Base-by-base conservation (phyloP, 768 basidiomycete species). In the Xerocomus brunneocitrinus region DNA sequence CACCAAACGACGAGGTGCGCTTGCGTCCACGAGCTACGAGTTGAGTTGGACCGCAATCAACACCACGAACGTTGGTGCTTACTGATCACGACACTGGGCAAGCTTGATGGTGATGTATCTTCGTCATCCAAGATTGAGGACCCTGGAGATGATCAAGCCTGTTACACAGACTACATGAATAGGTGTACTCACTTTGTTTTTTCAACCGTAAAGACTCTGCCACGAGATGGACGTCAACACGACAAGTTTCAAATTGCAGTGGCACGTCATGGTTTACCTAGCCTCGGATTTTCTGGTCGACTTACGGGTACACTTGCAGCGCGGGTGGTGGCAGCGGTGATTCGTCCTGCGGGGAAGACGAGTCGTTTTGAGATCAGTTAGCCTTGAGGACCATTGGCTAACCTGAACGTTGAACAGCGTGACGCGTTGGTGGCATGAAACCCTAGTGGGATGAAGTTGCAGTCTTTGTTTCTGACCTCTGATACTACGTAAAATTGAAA, bases 1-100 rank as follows among this genome's bases (percentile, higher is more conserved):
- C 39, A 42, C 35, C 38, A 30, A 52, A 52, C 12, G 41, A 53
- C 8, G 41, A 42, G 27, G 27, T 49, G 25, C 59, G 64, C 32
- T 64, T 61, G 62, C 56, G 64, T 40, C 61, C 51, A 28, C 56
- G 54, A 27, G 54, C 56, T 63, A 50, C 43, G 34, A 43, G 40
- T 45, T 38, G 25, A 25, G 49, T 61, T 41, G 50, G 45, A 42
- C 47, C 14, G n/a, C 8, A 28, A 43, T 40, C 49, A 8, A 50
- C 7, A 28, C n/a, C 3, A 28, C n/a, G 25, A 24, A 16, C 36
- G 41, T 41, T 22, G 27, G 12, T 36, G 31, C 60, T 62, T 47
- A 67, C 62, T 8, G 31, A 45, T 56, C 27, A 53, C 53, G 45
- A 48, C 14, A 30, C n/a, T 36, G 9, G 50, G 49, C 44, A 49